Conservation (phyloP, 495 filamentous ascomycete genomes). For the Neurospora sublineolata region DNA sequence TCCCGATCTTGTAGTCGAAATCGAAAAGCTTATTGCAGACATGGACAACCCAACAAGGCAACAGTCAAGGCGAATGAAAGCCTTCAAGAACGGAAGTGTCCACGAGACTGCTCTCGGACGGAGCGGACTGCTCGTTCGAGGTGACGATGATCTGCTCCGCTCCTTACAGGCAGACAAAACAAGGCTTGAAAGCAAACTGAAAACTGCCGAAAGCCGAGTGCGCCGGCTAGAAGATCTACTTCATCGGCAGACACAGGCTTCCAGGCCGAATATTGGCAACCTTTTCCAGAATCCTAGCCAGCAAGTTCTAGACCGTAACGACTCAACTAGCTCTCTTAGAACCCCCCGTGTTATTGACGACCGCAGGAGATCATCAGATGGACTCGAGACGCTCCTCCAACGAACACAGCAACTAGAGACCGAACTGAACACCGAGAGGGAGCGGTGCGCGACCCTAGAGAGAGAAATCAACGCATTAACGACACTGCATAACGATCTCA, state of each 20-base stretch:
- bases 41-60: constrained; percentile 62
- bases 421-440: constrained; percentile 52
- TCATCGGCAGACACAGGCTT: constrained; percentile 69
- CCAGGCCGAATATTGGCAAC: constrained; percentile 57
- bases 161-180: constrained; percentile 66
- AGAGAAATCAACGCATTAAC: constrained; percentile 47
- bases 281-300: constrained; percentile 42
- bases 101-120: constrained; percentile 71
- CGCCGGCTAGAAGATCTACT: constrained; percentile 87
- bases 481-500: constrained; percentile 53
- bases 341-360: constrained; percentile 25
- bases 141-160: constrained; percentile 64
- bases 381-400: constrained; percentile 26
- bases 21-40: constrained; percentile 47
- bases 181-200: constrained; percentile 68
- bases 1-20: constrained; percentile 34
- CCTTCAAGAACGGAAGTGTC: constrained; percentile 92
- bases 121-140: constrained; percentile 68
- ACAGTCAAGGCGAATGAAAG: constrained; percentile 68
- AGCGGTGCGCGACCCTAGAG: constrained; percentile 41
- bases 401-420: constrained; percentile 71
- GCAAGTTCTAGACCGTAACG: constrained; percentile 26
- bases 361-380: constrained; percentile 25
- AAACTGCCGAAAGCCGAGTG: constrained; percentile 80
- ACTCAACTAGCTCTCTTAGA: constrained; percentile 32